These are phyloP conservation scores for Decorospora gaudefroyi DNA, from an alignment of 2,329 filamentous ascomycete species.

Conservation along the genomic window DNA sequence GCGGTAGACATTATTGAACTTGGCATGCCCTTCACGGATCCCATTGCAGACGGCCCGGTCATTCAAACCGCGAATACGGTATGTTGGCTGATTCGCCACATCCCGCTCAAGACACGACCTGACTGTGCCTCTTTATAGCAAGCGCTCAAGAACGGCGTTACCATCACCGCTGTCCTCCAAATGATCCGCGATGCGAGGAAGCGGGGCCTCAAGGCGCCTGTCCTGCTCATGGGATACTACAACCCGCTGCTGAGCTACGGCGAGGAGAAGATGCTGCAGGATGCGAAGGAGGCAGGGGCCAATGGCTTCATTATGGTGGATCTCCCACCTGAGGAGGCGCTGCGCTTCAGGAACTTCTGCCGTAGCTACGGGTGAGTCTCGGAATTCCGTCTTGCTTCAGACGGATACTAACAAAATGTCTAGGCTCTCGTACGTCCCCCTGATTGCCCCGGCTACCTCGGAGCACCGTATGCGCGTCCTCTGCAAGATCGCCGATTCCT, in stretches of 20 bases:
- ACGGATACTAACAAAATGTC: conserved; percentile 18
- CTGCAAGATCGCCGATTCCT: conserved; percentile 95
- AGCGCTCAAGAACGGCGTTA: conserved; percentile 87
- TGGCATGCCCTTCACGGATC: conserved; percentile 95
- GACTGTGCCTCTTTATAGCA: conserved; percentile 48
- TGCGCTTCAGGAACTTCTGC: conserved; percentile 87
- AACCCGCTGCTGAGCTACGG: conserved; percentile 95
- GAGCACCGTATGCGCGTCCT: conserved; percentile 93
- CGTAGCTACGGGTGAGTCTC: conserved; percentile 69
- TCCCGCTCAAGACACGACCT: conserved; percentile 13
- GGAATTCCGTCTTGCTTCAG: neutral
- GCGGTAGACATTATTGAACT: conserved; percentile 88
- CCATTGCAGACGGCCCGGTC: conserved; percentile 95
- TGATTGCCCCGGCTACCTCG: conserved; percentile 92
- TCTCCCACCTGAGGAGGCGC: conserved; percentile 90
- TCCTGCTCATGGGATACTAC: conserved; percentile 98
- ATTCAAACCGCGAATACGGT: conserved; percentile 95
- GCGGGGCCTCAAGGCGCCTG: conserved; percentile 76
- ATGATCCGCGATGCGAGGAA: conserved; percentile 82
- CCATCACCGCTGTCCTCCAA: conserved; percentile 74
- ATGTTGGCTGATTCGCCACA: conserved; percentile 44
- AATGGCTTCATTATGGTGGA: conserved; percentile 98
- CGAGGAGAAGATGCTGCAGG: conserved; percentile 83
- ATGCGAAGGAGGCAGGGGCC: conserved; percentile 81
- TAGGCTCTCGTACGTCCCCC: conserved; percentile 90